These are phyloP conservation scores for Brassica incana DNA, from an alignment of 345 rosid genomes.

Conservation along the genomic window DNA sequence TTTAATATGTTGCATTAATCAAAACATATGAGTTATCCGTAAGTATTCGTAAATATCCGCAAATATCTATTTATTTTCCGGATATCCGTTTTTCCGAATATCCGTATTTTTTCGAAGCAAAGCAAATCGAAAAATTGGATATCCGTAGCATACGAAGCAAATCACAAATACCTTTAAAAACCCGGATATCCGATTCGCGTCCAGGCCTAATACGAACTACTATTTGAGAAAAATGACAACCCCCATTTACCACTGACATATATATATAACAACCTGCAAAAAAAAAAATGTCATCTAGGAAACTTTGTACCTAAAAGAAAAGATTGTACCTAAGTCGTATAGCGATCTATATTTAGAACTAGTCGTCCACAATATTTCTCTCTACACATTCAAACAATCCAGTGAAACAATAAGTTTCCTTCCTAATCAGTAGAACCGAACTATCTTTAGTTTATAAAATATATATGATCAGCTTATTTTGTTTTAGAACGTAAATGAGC, in stretches of 20 bases:
- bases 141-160: too few species aligned
- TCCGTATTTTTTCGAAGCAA: too few species aligned
- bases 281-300: not conserved
- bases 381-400: not conserved
- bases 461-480: not conserved
- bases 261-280: not conserved
- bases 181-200: too few species aligned
- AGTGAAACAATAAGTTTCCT: not conserved
- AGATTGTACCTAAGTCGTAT: not conserved
- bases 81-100: too few species aligned
- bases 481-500: not conserved
- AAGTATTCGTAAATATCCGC: too few species aligned
- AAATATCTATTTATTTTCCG: too few species aligned
- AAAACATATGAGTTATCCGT: too few species aligned
- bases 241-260: not conserved
- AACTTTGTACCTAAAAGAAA: not conserved
- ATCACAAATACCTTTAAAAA: too few species aligned
- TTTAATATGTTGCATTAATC: too few species aligned
- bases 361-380: not conserved
- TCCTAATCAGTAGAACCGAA: not conserved
- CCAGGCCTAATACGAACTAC: not conserved
- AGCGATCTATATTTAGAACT: not conserved
- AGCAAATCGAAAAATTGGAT: too few species aligned
- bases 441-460: not conserved
- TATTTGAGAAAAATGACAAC: not conserved